Evolutionary conservation across 768 basidiomycete genomes (phyloP), one percentile per base, ranked within the genome.

Genomic region (Cystobasidium tubakii): DNA sequence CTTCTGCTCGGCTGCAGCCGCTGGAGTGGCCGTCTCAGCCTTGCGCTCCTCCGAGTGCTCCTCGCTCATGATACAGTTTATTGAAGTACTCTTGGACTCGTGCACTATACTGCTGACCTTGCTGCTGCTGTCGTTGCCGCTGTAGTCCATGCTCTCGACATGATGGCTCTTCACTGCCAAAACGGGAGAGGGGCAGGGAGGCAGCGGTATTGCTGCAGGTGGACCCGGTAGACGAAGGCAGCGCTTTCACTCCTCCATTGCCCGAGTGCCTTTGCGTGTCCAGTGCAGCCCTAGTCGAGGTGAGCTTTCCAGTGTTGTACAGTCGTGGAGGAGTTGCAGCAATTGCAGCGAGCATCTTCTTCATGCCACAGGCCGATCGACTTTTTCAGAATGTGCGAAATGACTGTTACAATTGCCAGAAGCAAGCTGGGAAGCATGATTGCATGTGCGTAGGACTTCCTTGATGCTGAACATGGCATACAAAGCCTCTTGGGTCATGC

Each of bases 181-280:
- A 62, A 62, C 29, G 57, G 57, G 57, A n/a, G 57, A 62, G 57
- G 57, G 34, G 57, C 57, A 62, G 34, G 57, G 10, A 39, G 34
- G 21, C 21, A 62, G 57, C 57, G 29, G 54, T 31, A 19, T 33
- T 31, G 46, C 46, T 50, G 46, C 46, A 12, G 46, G 46, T 6
- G 46, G 46, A 50, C 46, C 46, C 46, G 46, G 46, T 15, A 21
- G 21, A 42, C 42, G 42, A 39, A 15, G 46, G 46, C 46, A 50
- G 46, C 21, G 21, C 46, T 50, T 50, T 50, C 39, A 50, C 46
- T 50, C 15, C 4, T 9, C 46, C 46, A 50, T 50, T 6, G n/a
- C 21, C 15, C 46, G 21, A 15, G 46, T 50, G 46, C 10, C 46
- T 21, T n/a, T 9, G 21, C 7, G 46, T 50, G 21, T 12, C 7